Evolutionary conservation across 768 basidiomycete species (phyloP), one percentile per base, ranked within the genome.

Genomic region (Suillus placidus): DNA sequence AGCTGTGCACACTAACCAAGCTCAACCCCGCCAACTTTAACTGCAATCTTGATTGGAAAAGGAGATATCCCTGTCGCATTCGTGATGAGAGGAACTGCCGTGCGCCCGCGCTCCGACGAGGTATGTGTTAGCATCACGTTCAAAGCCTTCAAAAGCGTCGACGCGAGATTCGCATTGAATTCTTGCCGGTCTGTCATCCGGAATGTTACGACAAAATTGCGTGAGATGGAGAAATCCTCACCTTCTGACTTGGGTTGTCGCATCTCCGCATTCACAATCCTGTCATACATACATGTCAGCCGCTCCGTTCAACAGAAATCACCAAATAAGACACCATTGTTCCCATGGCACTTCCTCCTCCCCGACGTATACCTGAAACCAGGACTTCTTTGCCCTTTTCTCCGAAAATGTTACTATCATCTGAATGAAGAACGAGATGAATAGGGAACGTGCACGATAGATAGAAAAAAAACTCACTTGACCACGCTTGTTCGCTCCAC

Each of bases 261-360:
- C 16, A 94, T 79, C 78, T 94, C 92, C 10, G 88, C 91, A 62
- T 92, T 93, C 67, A 94, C 87, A 16, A 88, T 79, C 92, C 93
- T 94, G 72, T 40, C 26, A 32, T 32, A 30, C 45, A 35, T 12
- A 49, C 13, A 26, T 4, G 23, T 49, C 6, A 49, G 47, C 47
- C 13, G 23, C 23, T 14, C 47, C 38, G 14, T 20, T 5, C n/a
- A 37, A 34, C 43, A 14, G 18, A 52, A 30, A 40, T 18, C 18
- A 60, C 10, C 38, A 60, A 47, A 3, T 32, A 60, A 69, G 80
- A 7, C 14, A 92, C 93, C 93, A 94, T 77, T 92, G 88, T 74
- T 94, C 93, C 93, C 93, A 94, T 61, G 92, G 87, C 16, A 93
- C 86, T 32, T 94, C 91, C 73, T 94, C 93, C 78, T 94, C 90